Evolutionary conservation across 208 protist genomes (phyloP).

Genomic region (Crithidia brevicula): DNA sequence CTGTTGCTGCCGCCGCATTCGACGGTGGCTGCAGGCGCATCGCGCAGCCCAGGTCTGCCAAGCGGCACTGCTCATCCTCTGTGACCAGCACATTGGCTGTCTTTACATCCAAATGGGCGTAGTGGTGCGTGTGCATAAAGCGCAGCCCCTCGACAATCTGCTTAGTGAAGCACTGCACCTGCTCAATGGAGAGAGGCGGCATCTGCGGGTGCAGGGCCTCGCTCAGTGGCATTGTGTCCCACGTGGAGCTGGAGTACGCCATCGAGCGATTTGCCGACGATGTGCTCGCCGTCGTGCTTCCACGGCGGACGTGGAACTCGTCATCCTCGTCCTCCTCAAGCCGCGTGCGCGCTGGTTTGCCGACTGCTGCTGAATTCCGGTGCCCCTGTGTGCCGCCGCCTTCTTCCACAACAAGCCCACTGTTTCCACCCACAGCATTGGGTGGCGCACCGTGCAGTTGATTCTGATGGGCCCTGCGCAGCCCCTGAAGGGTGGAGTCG

Average conservation of each 20-base stretch:
- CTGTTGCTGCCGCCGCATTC: not conserved
- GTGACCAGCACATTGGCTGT: constrained; percentile 90
- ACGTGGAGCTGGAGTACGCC: constrained; percentile 26
- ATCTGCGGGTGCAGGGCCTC: constrained; percentile 46
- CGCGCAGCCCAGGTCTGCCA: constrained; percentile 94
- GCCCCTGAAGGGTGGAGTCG: constrained; percentile 4
- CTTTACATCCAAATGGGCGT: constrained; percentile 93
- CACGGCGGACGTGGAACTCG: not conserved
- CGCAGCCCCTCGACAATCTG: constrained; percentile 78
- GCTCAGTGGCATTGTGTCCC: constrained; percentile 31
- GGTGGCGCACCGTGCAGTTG: not conserved
- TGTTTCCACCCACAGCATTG: not conserved
- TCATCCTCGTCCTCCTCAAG: constrained; percentile 13
- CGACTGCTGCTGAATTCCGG: too few species aligned
- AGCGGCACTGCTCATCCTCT: constrained; percentile 68
- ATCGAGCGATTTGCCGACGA: constrained; percentile 1
- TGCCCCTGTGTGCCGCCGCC: not conserved
- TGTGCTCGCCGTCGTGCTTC: not conserved
- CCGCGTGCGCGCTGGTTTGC: not conserved
- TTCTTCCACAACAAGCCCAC: too few species aligned
- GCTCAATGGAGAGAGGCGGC: constrained; percentile 57
- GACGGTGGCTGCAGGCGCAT: constrained; percentile 60
- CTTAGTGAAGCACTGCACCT: constrained; percentile 66
- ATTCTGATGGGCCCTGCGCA: not conserved
- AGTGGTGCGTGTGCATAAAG: constrained; percentile 85